These are phyloP conservation scores for Pyrenochaeta sp. DNA, from an alignment of 2,329 filamentous ascomycete species.

Conservation along the genomic window DNA sequence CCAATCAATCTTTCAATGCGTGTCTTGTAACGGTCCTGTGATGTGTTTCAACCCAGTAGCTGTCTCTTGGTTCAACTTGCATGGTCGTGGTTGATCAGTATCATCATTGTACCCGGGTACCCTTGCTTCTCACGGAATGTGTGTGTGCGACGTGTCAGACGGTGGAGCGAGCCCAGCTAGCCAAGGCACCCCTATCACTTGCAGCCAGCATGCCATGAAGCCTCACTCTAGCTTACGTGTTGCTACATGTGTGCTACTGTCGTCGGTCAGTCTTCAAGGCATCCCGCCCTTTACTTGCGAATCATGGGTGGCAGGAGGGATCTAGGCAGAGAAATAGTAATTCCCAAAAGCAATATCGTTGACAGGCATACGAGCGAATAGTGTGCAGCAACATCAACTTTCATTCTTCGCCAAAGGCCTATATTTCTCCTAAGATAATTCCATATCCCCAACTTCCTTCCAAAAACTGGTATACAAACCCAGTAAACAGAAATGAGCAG, in stretches of 20 bases:
- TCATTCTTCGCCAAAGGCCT: not conserved
- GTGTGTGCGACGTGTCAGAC: slow-evolving; percentile 24
- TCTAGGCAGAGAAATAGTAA: no score
- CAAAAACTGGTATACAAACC: not conserved
- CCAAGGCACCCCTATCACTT: not conserved
- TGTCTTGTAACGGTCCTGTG: not conserved
- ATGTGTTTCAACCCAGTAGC: not conserved
- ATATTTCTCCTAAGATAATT: not conserved
- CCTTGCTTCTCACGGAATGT: slow-evolving; percentile 17
- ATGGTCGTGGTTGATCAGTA: no score
- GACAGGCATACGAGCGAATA: no score
- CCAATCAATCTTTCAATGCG: slow-evolving; percentile 13
- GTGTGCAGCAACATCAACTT: no score
- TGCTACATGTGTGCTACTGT: not conserved
- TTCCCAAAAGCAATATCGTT: no score
- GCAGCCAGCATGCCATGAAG: not conserved
- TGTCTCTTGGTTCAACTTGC: not conserved
- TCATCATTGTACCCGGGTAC: not conserved
- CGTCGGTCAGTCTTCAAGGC: not conserved
- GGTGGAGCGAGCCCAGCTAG: not conserved
- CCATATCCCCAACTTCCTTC: not conserved
- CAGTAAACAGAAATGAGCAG: not conserved
- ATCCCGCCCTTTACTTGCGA: not conserved
- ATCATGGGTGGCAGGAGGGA: not conserved
- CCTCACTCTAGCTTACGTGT: not conserved